Conservation (phyloP, 768 basidiomycete genomes). For the Lanmaoa pseudosensibilis region DNA sequence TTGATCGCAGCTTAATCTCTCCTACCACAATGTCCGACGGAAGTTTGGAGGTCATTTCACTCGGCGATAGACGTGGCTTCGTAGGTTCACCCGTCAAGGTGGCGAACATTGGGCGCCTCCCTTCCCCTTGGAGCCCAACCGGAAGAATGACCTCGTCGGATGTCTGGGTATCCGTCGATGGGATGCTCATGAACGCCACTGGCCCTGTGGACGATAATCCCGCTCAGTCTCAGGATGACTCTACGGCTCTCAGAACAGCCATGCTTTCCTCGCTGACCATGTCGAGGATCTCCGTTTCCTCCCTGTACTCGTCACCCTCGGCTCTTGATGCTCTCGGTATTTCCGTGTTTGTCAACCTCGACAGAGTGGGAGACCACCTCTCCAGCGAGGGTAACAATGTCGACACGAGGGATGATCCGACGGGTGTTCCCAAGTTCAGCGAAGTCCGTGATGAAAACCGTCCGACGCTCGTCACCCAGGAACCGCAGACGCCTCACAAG, state of each 20-base stretch:
- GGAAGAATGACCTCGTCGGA: constrained; percentile 6
- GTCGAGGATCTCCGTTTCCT: constrained; percentile 1
- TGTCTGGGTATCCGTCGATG: constrained; percentile 29
- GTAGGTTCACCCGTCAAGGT: constrained; percentile 7
- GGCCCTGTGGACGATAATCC: constrained; percentile 12
- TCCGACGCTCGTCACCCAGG: background rate
- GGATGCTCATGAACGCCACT: constrained; percentile 13
- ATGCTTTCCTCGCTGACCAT: background rate
- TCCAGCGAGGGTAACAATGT: background rate
- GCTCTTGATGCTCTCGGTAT: constrained; percentile 21
- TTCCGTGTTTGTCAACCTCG: constrained; percentile 17
- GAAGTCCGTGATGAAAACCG: constrained; percentile 3
- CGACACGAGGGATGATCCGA: background rate
- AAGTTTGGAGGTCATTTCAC: constrained; percentile 24
- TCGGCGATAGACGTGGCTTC: constrained; percentile 14
- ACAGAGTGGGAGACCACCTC: background rate
- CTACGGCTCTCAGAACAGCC: background rate
- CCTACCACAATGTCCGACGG: constrained; percentile 27
- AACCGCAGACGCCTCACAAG: constrained; percentile 3
- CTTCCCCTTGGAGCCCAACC: constrained; percentile 33
- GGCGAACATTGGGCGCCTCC: constrained; percentile 12
- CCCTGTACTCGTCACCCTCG: constrained; percentile 17
- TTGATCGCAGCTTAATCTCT: constrained; percentile 26
- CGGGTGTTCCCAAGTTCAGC: background rate
- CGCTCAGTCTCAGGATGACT: background rate